Percentiles rank a stretch among this genome's conserved stretches.
Evolutionary conservation across 129 eudicot genomes (phyloP).

Genomic region (Ambrosia artemisiifolia): DNA sequence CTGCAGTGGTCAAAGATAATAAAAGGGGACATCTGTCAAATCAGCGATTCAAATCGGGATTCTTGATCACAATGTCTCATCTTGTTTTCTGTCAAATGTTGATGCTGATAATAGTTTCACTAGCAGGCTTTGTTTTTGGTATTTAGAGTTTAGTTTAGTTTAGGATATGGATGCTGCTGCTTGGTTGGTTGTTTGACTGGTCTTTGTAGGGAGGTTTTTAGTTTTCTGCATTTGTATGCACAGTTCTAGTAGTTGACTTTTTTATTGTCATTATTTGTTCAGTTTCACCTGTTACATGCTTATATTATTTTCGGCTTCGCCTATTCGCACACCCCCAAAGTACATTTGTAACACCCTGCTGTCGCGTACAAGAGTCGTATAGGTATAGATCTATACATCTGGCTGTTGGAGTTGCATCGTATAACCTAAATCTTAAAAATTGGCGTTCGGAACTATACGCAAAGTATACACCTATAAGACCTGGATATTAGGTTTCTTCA

Average conservation of each 20-base stretch:
- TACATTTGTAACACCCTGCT: too few relatives aligned
- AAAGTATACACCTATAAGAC: too few relatives aligned
- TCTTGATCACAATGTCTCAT: background rate
- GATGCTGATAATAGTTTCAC: constrained; percentile 14
- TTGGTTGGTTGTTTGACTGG: constrained; percentile 3
- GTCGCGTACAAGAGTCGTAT: too few relatives aligned
- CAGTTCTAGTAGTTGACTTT: constrained; percentile 19
- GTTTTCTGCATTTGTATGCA: constrained; percentile 13
- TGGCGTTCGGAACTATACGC: too few relatives aligned
- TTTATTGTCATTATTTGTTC: background rate
- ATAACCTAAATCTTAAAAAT: too few relatives aligned
- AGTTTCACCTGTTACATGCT: background rate
- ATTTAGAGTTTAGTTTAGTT: constrained; percentile 17
- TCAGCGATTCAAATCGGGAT: background rate
- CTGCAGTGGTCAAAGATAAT: constrained; percentile 12
- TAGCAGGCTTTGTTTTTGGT: constrained; percentile 23
- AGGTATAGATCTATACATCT: too few relatives aligned
- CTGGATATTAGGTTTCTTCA: too few relatives aligned
- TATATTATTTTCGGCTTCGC: too few relatives aligned
- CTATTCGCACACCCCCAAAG: too few relatives aligned
- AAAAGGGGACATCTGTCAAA: background rate
- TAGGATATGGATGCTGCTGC: background rate
- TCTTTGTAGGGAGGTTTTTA: constrained; percentile 16
- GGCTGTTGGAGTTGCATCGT: too few relatives aligned
- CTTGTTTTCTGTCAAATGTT: constrained; percentile 27